A percentile compares a stretch with the other conserved stretches of the same genome.
Conservation (phyloP, 108 stramenopile species). For the Cyclotella baltica region DNA sequence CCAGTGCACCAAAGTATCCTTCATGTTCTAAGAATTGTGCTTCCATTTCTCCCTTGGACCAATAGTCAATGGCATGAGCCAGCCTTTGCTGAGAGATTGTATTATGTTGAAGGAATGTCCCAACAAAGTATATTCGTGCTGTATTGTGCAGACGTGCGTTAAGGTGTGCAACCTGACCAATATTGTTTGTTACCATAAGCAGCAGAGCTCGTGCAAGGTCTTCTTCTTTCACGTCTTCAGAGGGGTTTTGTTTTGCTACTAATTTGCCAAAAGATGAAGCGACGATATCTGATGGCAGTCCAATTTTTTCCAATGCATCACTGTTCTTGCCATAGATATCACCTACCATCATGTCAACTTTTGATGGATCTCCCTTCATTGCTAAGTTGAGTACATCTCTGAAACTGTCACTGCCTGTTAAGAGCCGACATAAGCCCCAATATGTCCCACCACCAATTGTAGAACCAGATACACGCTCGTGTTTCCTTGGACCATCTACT, state of each 20-base stretch:
- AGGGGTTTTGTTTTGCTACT: conserved; percentile 89
- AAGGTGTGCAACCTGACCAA: conserved; percentile 96
- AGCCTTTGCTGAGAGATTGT: conserved; percentile 89
- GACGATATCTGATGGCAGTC: conserved; percentile 86
- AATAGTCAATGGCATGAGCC: conserved; percentile 95
- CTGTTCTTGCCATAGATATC: conserved; percentile 96
- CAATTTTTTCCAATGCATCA: conserved; percentile 91
- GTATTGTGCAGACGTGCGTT: conserved; percentile 93
- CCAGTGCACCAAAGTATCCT: conserved; percentile 94
- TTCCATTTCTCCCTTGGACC: conserved; percentile 96
- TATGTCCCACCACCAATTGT: conserved; percentile 99
- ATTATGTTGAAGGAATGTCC: conserved; percentile 97
- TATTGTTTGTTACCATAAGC: conserved; percentile 98
- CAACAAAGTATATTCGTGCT: conserved; percentile 94
- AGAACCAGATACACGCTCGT: conserved; percentile 97
- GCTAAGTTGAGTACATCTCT: conserved; percentile 92
- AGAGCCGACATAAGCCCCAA: conserved; percentile 96
- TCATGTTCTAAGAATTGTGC: conserved; percentile 97
- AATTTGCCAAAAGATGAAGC: conserved; percentile 99
- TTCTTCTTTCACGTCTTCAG: conserved; percentile 83
- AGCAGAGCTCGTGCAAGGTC: conserved; percentile 96
- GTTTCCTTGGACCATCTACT: conserved; percentile 94
- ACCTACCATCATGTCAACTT: conserved; percentile 95
- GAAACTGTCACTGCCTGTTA: conserved; percentile 93
- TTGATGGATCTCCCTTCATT: conserved; percentile 90